Base-by-base conservation (phyloP, 176 grass and related monocot species). In the Chrysopogon serrulatus region DNA sequence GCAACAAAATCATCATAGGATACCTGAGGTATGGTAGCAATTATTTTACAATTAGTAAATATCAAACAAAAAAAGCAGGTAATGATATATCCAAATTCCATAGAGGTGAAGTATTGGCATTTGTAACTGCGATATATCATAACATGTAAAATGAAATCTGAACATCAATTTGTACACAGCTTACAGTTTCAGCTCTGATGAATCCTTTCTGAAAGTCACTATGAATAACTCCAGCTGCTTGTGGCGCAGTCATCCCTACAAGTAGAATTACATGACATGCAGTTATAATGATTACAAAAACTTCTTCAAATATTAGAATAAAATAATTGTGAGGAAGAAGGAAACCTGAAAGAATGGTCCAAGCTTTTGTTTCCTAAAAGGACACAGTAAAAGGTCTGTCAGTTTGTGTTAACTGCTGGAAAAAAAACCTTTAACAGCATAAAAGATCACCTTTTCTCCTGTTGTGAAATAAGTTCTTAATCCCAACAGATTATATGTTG, bases 191-290 rank as follows among this genome's bases (percentile, higher is more conserved):
- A 84, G 96, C 96, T 94, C 96, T 88, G 92, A 98, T 98, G 72
- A 98, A 98, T 15, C 96, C 96, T 94, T 98, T 98, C 83, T 98
- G 93, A 66, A 98, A 98, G 79, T 98, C 96, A n/a, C 91, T 93
- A 67, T 98, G 96, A 87, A 98, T 98, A 87, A 98, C 96, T 54
- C 93, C 96, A 18, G 96, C 96, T 83, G 96, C 96, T 80, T 98
- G 96, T 86, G 96, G 96, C 23, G 96, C 96, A 70, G 93, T 98
- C 96, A 96, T 98, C 41, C 96, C 96, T 98, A 42, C 71, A 72
- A 10, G n/a, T 51, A 76, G 71, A 27, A 68, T 56, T 68, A 34
- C n/a, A 67, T 44, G 60, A 34, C n/a, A 67, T 44, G 60, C 4
- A 17, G 53, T 64, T 35, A 65, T 27, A 42, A 34, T 34, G 18